Evolutionary conservation across 106 monocot genomes (phyloP), one percentile per base, ranked within the genome.

Genomic region (Apostasia ramifera): DNA sequence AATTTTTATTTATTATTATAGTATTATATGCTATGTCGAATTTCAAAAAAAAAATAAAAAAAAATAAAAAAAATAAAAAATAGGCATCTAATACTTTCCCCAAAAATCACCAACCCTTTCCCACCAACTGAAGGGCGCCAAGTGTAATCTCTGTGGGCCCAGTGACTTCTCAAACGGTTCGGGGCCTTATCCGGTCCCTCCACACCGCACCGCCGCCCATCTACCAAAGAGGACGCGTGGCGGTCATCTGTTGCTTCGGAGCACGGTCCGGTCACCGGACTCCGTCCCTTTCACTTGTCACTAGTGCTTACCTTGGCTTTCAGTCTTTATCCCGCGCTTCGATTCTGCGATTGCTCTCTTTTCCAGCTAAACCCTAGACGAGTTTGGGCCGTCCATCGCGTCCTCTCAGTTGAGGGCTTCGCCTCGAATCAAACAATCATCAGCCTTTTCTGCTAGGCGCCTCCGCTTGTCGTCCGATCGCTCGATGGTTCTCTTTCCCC

Each of bases 221-320:
- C 8, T 45, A 3, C 13, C 43, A 12, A 61, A 2, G 8, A 2
- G 5, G 45, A 63, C 74, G 66, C 74, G 66, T 66, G 74, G 56
- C 74, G 8, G 6, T 1, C 47, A 66, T 74, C 57, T 2, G 66
- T 45, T 49, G 66, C 74, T 66, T 50, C 66, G 74, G 66, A 44
- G 47, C n/a, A 47, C 64, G 43, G 45, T 13, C 44, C 55, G 7
- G 41, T 67, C 12, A 44, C 41, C 57, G 56, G 56, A 14, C 6
- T 12, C 48, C 50, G 53, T 48, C 8, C 39, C 59, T 59, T n/a
- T 15, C 55, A 61, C 52, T 69, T 44, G 53, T 15, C 55, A 61
- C 52, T 69, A 45, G 53, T 43, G 44, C 58, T 69, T 69, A 51
- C 63, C 69, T 40, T 73, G 72, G 68, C 72, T 58, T 64, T 73